These are phyloP conservation scores for Goffeauzyma gilvescens DNA, from an alignment of 768 basidiomycete genomes.

Conservation along the genomic window DNA sequence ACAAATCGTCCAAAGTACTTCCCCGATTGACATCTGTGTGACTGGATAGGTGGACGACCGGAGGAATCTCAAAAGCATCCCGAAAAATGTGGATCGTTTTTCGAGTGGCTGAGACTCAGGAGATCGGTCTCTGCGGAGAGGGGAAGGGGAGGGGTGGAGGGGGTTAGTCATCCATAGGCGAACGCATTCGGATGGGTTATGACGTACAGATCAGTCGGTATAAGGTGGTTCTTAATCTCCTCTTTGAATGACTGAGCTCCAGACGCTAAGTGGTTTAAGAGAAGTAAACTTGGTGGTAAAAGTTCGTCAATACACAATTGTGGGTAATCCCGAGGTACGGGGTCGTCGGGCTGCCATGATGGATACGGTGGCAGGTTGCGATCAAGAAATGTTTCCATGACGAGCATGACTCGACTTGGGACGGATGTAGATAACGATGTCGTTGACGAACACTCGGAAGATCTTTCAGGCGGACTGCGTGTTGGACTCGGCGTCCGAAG, in stretches of 20 bases:
- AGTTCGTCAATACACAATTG: conserved; percentile 16
- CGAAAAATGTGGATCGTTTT: conserved; percentile 50
- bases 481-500: no score
- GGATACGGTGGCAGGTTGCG: no score
- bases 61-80: conserved; percentile 60
- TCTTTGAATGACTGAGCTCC: conserved; percentile 44
- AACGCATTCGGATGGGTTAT: neutral
- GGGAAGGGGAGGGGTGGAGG: neutral
- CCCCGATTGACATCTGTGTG: conserved; percentile 59
- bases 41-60: conserved; percentile 52
- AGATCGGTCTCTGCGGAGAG: conserved; percentile 44
- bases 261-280: conserved; percentile 46
- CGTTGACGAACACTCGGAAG: no score
- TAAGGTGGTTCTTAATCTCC: conserved; percentile 47
- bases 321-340: no score
- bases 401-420: no score
- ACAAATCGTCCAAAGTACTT: conserved; percentile 67
- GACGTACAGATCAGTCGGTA: conserved; percentile 49
- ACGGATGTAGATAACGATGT: no score
- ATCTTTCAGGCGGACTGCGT: no score
- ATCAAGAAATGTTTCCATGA: no score
- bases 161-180: neutral
- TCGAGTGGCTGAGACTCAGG: conserved; percentile 44
- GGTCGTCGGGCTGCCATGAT: no score
- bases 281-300: conserved; percentile 7